These are phyloP conservation scores for Macrocystidia cucumis DNA, from an alignment of 1,284 basidiomycete species.

Conservation along the genomic window DNA sequence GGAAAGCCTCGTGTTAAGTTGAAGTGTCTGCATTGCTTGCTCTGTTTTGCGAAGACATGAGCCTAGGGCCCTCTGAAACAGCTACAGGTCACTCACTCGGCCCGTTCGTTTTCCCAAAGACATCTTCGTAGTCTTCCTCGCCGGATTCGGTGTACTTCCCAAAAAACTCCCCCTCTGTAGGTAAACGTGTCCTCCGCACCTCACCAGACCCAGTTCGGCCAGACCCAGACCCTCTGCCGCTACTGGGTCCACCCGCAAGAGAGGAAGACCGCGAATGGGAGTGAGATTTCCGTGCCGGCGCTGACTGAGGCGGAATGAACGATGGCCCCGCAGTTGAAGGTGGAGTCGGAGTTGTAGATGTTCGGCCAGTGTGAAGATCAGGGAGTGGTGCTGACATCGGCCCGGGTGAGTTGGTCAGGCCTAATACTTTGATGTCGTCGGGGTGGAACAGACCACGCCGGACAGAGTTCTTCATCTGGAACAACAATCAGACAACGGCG, in stretches of 20 bases:
- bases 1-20: slow-evolving; percentile 78
- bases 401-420: slow-evolving; percentile 41
- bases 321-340: slow-evolving; percentile 33
- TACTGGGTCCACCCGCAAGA: slow-evolving; percentile 33
- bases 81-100: slow-evolving; percentile 35
- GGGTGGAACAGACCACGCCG: slow-evolving; percentile 79
- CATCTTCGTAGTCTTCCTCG: slow-evolving; percentile 85
- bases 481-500: slow-evolving; percentile 3
- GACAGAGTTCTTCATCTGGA: slow-evolving; percentile 62
- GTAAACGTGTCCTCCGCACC: slow-evolving; percentile 40
- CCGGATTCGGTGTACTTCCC: slow-evolving; percentile 82
- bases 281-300: slow-evolving; percentile 14
- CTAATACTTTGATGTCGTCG: slow-evolving; percentile 75
- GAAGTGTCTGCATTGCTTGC: slow-evolving; percentile 60
- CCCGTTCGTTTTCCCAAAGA: slow-evolving; percentile 73
- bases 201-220: slow-evolving; percentile 62
- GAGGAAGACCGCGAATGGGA: slow-evolving; percentile 51
- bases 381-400: slow-evolving; percentile 62
- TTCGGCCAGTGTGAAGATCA: no score
- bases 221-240: slow-evolving; percentile 41
- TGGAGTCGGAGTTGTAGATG: slow-evolving; percentile 37
- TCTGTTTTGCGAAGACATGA: slow-evolving; percentile 33
- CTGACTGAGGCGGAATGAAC: slow-evolving; percentile 17
- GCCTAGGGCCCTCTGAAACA: slow-evolving; percentile 4
- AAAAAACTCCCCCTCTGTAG: slow-evolving; percentile 63